Percentiles rank a stretch among this genome's conserved stretches.
These are phyloP conservation scores for Pichia sp. DNA, from an alignment of 1,139 yeast genomes.

Conservation along the genomic window DNA sequence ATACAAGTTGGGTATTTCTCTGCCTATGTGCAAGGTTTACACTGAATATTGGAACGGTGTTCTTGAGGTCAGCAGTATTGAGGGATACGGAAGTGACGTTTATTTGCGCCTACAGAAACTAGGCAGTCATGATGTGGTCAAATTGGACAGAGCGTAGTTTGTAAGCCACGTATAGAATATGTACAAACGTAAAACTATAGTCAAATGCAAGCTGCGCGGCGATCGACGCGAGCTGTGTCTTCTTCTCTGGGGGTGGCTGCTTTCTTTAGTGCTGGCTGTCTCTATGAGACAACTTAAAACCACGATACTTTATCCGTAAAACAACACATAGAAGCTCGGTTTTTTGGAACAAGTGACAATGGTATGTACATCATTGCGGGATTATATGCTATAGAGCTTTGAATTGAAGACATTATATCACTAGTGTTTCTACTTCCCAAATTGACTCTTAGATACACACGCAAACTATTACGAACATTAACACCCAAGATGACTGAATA, in stretches of 20 bases:
- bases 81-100: conserved; percentile 90
- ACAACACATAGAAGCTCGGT: too few relatives aligned
- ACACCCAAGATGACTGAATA: neutral
- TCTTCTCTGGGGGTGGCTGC: neutral
- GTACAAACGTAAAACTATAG: too few relatives aligned
- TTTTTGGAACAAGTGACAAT: conserved; percentile 3
- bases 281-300: too few relatives aligned
- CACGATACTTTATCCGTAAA: too few relatives aligned
- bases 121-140: conserved; percentile 56
- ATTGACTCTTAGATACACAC: neutral
- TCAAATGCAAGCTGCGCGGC: too few relatives aligned
- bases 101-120: conserved; percentile 70
- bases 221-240: neutral
- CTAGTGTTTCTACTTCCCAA: neutral
- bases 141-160: conserved; percentile 57
- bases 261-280: neutral
- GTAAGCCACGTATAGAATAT: too few relatives aligned
- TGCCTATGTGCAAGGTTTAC: conserved; percentile 86
- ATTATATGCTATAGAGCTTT: too few relatives aligned
- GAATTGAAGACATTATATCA: too few relatives aligned
- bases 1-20: conserved; percentile 73
- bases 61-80: conserved; percentile 69
- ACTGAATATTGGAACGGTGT: conserved; percentile 97
- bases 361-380: too few relatives aligned
- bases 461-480: neutral